Evolutionary conservation across 495 filamentous ascomycete species (phyloP), one percentile per base, ranked within the genome.

Genomic region (Amniculicola lignicola): DNA sequence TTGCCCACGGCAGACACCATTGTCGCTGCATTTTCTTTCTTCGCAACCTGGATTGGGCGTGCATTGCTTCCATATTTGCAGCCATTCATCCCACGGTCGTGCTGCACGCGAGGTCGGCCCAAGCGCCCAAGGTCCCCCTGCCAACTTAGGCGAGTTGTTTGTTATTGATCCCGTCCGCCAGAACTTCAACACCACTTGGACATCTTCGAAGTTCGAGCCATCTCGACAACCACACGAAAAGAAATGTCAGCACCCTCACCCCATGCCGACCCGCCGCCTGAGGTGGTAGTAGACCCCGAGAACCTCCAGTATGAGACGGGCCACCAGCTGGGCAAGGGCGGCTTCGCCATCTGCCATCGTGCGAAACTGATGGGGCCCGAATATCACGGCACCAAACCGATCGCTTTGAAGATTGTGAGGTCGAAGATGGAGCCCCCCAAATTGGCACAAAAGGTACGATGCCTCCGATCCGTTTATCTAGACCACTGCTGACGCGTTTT

Each of bases 291-390:
- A 50, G 89, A 96, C 66, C 90, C 89, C 62, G 49, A 86, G 71
- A 84, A 86, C 45, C 84, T 88, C 54, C 77, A 81, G 45, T 98
- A 96, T 74, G 79, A 82, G 33, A 87, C 90, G 5, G 93, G 92
- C n/a, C 78, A 75, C 35, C 82, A 87, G 47, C 74, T 98, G 37
- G 93, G 93, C 0, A 96, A 93, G 72, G 93, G 93, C 38, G 93
- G 93, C 0, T 98, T 98, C 67, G 93, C 93, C 16, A 86, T 95
- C 23, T 96, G 93, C 69, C 93, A 86, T 57, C 76, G 86, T 39
- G 93, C 89, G 2, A 81, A 85, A 51, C 68, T 89, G 36, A 70
- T 78, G 19, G 79, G 81, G 5, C 82, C 80, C 39, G 79, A 75
- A 38, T 67, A 67, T 43, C 68, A 63, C 31, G 66, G 66, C n/a